Base-by-base conservation (phyloP, 23 red algal genomes). In the Gracilaria domingensis region DNA sequence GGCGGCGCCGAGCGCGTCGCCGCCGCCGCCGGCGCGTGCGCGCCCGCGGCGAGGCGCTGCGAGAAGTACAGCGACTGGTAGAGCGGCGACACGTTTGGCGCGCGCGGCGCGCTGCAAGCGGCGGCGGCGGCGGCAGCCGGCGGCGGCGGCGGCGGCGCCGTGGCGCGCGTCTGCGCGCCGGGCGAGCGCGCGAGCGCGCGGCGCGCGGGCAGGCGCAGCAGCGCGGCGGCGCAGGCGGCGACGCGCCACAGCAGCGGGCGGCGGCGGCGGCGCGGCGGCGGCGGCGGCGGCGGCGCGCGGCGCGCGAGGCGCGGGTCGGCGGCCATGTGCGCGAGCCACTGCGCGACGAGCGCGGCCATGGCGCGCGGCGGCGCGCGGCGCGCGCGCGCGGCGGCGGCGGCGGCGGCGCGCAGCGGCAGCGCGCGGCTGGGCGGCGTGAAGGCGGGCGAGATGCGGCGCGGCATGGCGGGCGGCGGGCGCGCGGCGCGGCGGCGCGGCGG, bases 21-120 rank as follows among this genome's bases (percentile, higher is more conserved):
- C 16, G 14, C 28, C 12, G 29, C 60, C n/a, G n/a, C n/a, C n/a
- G 6, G 26, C 26, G 21, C 23, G 6, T 8, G 42, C 42, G 42
- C 42, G 42, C 11, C 42, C 1, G 2, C 16, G 14, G 3, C 12
- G 16, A 75, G 33, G 1, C 69, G 35, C n/a, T 75, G 35, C 35
- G 69, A 40, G 14, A 75, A 75, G 69, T 75, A 75, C 17, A 75
- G 69, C 35, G 69, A 75, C n/a, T 75, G 69, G 35, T 44, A 75
- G 20, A 75, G 23, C 36, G 69, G 69, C 33, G 69, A 75, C 20
- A 75, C 36, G 1, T 40, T 35, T 12, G 35, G 39, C 69, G 35
- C 4, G 30, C 33, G 55, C 55, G 55, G 55, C 55, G 55, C 24
- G 60, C 23, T 23, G 56, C 6, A 24, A 21, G 66, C 28, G 37